phyloP scores from a whole-genome alignment of 768 basidiomycete species.

The Lentinula sp. region DNA sequence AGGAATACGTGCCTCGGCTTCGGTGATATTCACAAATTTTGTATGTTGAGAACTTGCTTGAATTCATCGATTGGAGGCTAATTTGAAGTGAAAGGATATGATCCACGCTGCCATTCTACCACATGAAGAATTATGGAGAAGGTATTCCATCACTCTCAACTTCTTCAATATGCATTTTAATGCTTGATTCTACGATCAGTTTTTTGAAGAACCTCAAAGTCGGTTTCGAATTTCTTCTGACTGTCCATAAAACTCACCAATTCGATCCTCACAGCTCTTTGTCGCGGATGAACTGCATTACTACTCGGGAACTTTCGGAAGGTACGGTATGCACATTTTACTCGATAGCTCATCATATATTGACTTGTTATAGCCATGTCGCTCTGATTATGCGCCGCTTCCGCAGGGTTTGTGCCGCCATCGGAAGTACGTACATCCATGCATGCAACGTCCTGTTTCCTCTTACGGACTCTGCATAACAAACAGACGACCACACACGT shows the following conservation, averaged over 20 bases:
- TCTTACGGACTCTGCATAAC: neutral
- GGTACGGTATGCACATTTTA: slow-evolving; percentile 48
- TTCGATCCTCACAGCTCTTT: slow-evolving; percentile 40
- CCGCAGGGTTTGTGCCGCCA: slow-evolving; percentile 65
- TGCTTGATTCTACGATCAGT: slow-evolving; percentile 24
- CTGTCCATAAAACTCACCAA: too few species aligned
- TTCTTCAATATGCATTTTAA: neutral
- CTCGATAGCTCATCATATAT: neutral
- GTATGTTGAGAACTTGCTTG: slow-evolving; percentile 29
- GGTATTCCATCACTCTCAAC: slow-evolving; percentile 26
- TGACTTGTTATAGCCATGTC: slow-evolving; percentile 51
- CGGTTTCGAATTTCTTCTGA: neutral
- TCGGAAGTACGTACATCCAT: slow-evolving; percentile 55
- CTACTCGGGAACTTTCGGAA: slow-evolving; percentile 76
- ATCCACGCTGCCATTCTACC: slow-evolving; percentile 82
- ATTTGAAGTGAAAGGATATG: slow-evolving; percentile 54
- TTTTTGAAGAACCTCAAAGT: slow-evolving; percentile 72
- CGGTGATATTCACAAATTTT: slow-evolving; percentile 87
- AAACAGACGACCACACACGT: slow-evolving; percentile 43
- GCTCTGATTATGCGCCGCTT: slow-evolving; percentile 75
- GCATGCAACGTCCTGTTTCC: neutral
- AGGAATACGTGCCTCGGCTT: slow-evolving; percentile 70
- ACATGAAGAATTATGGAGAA: slow-evolving; percentile 79
- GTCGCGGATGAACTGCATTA: slow-evolving; percentile 87
- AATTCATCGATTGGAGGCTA: neutral